Evolutionary conservation across 2,329 filamentous ascomycete genomes (phyloP), one percentile per base, ranked within the genome.

Genomic region (Sporothrix protearum): DNA sequence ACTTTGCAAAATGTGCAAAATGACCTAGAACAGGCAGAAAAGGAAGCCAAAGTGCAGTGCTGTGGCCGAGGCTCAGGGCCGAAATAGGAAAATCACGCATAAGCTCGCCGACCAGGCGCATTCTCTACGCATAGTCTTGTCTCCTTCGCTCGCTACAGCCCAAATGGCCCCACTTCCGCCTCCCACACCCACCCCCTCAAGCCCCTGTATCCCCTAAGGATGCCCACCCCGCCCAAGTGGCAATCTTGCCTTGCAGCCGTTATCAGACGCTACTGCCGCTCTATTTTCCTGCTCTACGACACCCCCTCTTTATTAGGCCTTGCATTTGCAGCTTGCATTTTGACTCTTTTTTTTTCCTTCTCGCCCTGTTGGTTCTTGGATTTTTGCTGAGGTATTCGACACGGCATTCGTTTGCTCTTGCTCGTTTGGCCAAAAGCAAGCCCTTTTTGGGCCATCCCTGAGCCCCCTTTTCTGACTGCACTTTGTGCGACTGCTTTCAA

Each of bases 201-300:
- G 10, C 66, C n/a, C 66, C 64, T 30, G 36, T 64, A 14, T 16
- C 57, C n/a, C 2, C n/a, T n/a, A n/a, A 47, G 61, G 39, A 63
- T 10, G 25, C 4, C 22, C 63, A 47, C 22, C 47, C 22, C 42
- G 42, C 42, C 63, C 63, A 66, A 53, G 64, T 55, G 66, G 66
- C 66, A 57, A 57, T 69, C 67, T 69, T 57, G 67, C 67, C 67
- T 59, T 55, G 51, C 51, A 57, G 67, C 66, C 66, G 66, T 68
- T 68, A 68, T 68, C 66, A 55, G 49, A 42, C 66, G 66, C 66
- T 57, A 68, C 30, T 68, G 66, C 66, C 49, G 66, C 49, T 53
- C 64, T 28, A 49, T 53, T 39, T 25, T 36, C 64, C 45, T 53
- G 30, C 64, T 53, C 47, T 53, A 10, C 47, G 16, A 47, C 61